A percentile compares a stretch with the other conserved stretches of the same genome.
Evolutionary conservation across 129 eudicot species (phyloP).

Genomic region (Flaveria bidentis): DNA sequence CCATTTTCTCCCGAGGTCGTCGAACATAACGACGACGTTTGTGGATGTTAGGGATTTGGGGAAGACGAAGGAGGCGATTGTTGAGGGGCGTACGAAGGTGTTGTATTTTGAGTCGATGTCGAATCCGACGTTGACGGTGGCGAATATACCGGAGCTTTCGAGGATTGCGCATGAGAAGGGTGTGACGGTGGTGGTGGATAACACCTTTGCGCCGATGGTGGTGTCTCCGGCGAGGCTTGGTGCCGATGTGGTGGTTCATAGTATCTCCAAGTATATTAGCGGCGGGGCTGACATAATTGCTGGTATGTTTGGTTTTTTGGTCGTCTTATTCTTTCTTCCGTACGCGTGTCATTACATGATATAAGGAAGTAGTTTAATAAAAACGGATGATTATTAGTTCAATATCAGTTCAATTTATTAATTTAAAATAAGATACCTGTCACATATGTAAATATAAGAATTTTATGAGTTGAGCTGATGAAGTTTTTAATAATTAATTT

Average conservation of each 20-base stretch:
- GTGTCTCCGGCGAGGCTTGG: slow-evolving; percentile 69
- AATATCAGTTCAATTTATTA: too few species aligned
- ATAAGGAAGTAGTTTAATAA: too few species aligned
- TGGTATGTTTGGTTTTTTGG: slow-evolving; percentile 33
- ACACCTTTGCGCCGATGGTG: slow-evolving; percentile 70
- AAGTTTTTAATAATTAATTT: too few species aligned
- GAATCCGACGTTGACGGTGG: slow-evolving; percentile 64
- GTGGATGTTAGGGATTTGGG: slow-evolving; percentile 54
- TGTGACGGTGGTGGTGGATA: slow-evolving; percentile 57
- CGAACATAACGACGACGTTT: slow-evolving; percentile 58
- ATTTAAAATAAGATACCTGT: too few species aligned
- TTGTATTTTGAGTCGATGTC: slow-evolving; percentile 66
- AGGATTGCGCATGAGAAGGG: slow-evolving; percentile 63
- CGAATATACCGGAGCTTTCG: slow-evolving; percentile 57
- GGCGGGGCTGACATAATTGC: slow-evolving; percentile 78
- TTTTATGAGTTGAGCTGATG: too few species aligned
- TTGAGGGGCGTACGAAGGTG: slow-evolving; percentile 60
- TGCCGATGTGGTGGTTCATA: slow-evolving; percentile 68
- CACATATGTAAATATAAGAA: too few species aligned
- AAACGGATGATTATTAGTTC: too few species aligned
- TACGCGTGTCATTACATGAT: background rate
- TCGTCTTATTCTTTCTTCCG: background rate
- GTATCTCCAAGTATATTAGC: slow-evolving; percentile 67
- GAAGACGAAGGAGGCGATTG: slow-evolving; percentile 48
- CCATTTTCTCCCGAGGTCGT: slow-evolving; percentile 57